A percentile compares a stretch with the other conserved stretches of the same genome.
These are phyloP conservation scores for Hypoxylon trugodes DNA, from an alignment of 495 filamentous ascomycete genomes.

Conservation along the genomic window DNA sequence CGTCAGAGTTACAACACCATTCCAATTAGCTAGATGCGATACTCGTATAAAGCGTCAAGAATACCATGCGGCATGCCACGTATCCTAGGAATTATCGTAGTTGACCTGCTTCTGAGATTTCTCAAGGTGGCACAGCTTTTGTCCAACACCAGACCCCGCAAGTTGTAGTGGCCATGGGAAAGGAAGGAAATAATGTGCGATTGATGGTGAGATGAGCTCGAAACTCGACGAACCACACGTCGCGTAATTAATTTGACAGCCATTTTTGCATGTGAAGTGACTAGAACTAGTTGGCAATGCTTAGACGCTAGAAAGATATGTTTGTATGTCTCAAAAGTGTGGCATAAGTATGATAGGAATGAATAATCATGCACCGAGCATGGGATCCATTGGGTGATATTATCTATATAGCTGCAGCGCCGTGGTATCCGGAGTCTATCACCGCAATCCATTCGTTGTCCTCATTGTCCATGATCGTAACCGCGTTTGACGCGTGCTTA, in stretches of 20 bases:
- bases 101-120: background rate
- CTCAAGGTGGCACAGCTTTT: slow-evolving; percentile 2
- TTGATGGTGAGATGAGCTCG: slow-evolving; percentile 26
- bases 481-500: slow-evolving; percentile 24
- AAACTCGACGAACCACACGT: no score
- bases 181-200: slow-evolving; percentile 22
- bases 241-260: no score
- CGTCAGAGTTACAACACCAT: no score
- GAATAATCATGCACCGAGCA: background rate
- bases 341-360: slow-evolving; percentile 3
- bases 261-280: no score
- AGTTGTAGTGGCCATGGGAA: slow-evolving; percentile 11
- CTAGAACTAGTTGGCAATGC: no score
- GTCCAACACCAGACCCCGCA: background rate
- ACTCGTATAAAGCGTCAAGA: no score
- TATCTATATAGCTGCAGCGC: slow-evolving; percentile 31
- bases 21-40: no score
- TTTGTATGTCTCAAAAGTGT: background rate
- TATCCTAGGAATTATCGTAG: background rate
- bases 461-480: slow-evolving; percentile 19
- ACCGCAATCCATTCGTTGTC: slow-evolving; percentile 20
- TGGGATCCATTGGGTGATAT: slow-evolving; percentile 18
- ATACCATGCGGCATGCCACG: slow-evolving; percentile 2
- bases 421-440: slow-evolving; percentile 14
- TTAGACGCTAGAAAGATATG: no score